Evolutionary conservation across 768 basidiomycete genomes (phyloP), one percentile per base, ranked within the genome.

Genomic region (Pilatotrama ljubarskyi): DNA sequence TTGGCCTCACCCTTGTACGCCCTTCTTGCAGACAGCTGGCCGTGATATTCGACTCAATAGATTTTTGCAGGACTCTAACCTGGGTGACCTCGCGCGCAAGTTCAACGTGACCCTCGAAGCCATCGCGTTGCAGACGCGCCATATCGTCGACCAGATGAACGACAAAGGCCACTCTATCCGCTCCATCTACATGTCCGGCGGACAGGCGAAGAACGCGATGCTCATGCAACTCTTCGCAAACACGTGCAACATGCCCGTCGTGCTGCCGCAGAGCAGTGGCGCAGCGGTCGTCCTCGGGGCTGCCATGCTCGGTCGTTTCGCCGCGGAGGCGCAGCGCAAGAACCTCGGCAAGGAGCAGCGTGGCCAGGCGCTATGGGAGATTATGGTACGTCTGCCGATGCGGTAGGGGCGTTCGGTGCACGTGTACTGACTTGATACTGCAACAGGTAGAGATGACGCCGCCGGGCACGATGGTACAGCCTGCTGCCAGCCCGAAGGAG

Each of bases 61-160:
- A 50, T 58, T 25, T 32, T 32, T 35, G 11, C 65, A 89, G 87
- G 91, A 94, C 69, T 77, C 81, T 63, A 81, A 83, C 36, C 77
- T 97, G 36, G 70, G 77, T 51, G 95, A 97, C 73, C 86, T 99
- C 55, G 92, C 95, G 11, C 84, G 85, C 61, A 93, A 91, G 70
- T 98, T 96, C 77, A 86, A 93, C 68, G 84, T 93, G 55, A 90
- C 95, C 0, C 84, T 98, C 46, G 92, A 97, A 76, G 85, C 94
- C 18, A 95, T 99, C 72, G 91, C 94, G 15, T 84, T 97, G 22
- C 95, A 98, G 73, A 97, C 94, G 29, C 82, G 91, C 11, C 95
- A 97, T 73, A 98, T 99, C 73, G 78, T 98, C 59, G 91, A 95
- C 68, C 83, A 84, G 61, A 88, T 98, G 80, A 96, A 98, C 75